These are phyloP conservation scores for Pyrenopolyporus hunteri DNA, from an alignment of 495 filamentous ascomycete species.

Conservation along the genomic window DNA sequence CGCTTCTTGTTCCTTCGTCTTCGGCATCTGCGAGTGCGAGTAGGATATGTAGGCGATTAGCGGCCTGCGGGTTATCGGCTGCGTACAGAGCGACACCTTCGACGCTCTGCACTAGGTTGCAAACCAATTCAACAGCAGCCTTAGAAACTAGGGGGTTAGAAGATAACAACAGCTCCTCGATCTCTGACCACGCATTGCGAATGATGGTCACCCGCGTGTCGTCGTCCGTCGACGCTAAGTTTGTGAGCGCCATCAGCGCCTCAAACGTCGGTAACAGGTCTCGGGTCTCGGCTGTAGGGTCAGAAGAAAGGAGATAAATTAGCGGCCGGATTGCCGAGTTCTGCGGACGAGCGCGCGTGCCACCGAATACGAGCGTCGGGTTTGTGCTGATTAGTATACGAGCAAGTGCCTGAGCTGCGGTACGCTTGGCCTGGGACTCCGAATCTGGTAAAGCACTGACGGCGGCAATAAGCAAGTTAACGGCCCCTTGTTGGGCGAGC, in stretches of 20 bases:
- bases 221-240: slow-evolving; percentile 81
- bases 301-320: slow-evolving; percentile 67
- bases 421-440: slow-evolving; percentile 58
- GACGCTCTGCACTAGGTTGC: slow-evolving; percentile 86
- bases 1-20: slow-evolving; percentile 76
- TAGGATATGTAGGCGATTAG: slow-evolving; percentile 77
- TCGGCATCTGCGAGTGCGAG: slow-evolving; percentile 87
- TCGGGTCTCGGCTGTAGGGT: slow-evolving; percentile 65
- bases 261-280: slow-evolving; percentile 92
- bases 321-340: slow-evolving; percentile 82
- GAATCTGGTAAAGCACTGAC: slow-evolving; percentile 63
- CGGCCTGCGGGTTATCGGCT: slow-evolving; percentile 68
- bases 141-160: slow-evolving; percentile 77
- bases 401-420: slow-evolving; percentile 85
- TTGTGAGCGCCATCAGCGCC: slow-evolving; percentile 87
- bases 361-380: slow-evolving; percentile 82
- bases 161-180: slow-evolving; percentile 84
- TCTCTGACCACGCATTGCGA: slow-evolving; percentile 68
- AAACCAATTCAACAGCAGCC: slow-evolving; percentile 85
- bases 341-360: slow-evolving; percentile 72
- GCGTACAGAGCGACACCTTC: slow-evolving; percentile 76
- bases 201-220: slow-evolving; percentile 73
- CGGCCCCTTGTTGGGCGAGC: slow-evolving; percentile 88
- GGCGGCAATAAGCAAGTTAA: slow-evolving; percentile 78
- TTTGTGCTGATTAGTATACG: slow-evolving; percentile 90